These are phyloP conservation scores for Xylariaceae sp. DNA, from an alignment of 2,329 filamentous ascomycete genomes.

Conservation along the genomic window DNA sequence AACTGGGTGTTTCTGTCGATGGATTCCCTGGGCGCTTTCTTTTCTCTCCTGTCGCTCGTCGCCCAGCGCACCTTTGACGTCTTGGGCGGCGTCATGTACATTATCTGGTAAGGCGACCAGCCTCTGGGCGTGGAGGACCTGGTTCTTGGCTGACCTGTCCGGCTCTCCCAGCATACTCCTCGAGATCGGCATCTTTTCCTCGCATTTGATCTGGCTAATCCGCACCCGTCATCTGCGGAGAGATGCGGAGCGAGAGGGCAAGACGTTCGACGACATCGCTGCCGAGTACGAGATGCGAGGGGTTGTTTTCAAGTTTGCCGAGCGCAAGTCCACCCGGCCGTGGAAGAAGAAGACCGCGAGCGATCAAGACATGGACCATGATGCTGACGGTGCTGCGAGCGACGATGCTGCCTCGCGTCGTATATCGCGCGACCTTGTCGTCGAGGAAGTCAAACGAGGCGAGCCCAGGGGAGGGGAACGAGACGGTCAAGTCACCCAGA, in stretches of 20 bases:
- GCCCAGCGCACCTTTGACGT: constrained; percentile 57
- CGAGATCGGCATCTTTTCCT: constrained; percentile 55
- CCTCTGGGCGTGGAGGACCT: too few relatives aligned
- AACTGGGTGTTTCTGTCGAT: constrained; percentile 54
- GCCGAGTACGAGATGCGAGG: constrained; percentile 31
- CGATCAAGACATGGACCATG: constrained; percentile 15
- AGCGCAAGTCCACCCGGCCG: constrained; percentile 21
- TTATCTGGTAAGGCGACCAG: constrained; percentile 55
- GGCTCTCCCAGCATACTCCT: constrained; percentile 41
- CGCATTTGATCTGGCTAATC: constrained; percentile 54
- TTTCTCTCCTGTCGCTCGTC: constrained; percentile 58
- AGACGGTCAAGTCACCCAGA: too few relatives aligned
- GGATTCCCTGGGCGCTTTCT: constrained; percentile 57
- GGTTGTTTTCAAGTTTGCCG: constrained; percentile 33
- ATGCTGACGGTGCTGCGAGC: background rate
- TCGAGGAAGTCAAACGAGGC: too few relatives aligned
- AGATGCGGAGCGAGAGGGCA: constrained; percentile 45
- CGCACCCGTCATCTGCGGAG: constrained; percentile 48
- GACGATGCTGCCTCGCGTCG: background rate
- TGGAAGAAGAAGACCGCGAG: constrained; percentile 6
- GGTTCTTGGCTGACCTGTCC: background rate
- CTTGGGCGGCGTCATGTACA: constrained; percentile 55
- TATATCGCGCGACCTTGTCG: background rate
- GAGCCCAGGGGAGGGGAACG: too few relatives aligned
- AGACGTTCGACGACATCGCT: constrained; percentile 50